These are phyloP conservation scores for Rhizophora apiculata DNA, from an alignment of 345 rosid genomes.

Conservation along the genomic window DNA sequence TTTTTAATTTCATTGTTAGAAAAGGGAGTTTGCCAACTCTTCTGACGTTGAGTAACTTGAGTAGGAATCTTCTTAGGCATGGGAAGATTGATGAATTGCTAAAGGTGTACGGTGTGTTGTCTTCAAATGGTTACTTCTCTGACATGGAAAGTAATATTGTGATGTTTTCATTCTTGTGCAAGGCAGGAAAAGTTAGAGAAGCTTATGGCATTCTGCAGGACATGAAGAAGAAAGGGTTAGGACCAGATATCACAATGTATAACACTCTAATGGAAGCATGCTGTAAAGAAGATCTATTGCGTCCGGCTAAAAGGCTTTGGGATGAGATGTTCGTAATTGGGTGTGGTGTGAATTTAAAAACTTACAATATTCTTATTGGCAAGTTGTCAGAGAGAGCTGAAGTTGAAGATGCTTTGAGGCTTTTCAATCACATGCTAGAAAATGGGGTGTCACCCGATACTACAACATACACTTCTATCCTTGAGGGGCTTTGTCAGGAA, in stretches of 20 bases:
- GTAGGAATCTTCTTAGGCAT: conserved; percentile 64
- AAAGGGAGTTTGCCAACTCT: conserved; percentile 55
- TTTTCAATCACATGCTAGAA: conserved; percentile 65
- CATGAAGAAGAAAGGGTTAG: conserved; percentile 77
- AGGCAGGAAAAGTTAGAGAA: conserved; percentile 67
- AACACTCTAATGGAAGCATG: conserved; percentile 78
- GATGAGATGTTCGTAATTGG: conserved; percentile 87
- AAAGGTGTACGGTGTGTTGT: conserved; percentile 47
- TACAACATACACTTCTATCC: conserved; percentile 48
- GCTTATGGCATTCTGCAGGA: conserved; percentile 70
- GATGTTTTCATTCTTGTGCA: conserved; percentile 66
- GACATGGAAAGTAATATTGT: conserved; percentile 52
- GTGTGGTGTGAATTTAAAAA: conserved; percentile 56
- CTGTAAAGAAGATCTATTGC: conserved; percentile 70
- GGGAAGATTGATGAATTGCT: conserved; percentile 49
- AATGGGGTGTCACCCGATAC: conserved; percentile 62
- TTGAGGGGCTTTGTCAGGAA: conserved; percentile 67
- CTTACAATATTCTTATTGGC: conserved; percentile 60
- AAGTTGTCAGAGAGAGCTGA: conserved; percentile 67
- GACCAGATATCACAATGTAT: conserved; percentile 57
- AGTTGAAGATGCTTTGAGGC: conserved; percentile 62
- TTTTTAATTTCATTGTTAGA: conserved; percentile 47
- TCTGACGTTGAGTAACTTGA: conserved; percentile 58
- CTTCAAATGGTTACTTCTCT: conserved; percentile 48
- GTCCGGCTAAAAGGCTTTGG: conserved; percentile 93